phyloP scores from a whole-genome alignment of 176 grass and related monocot genomes.

The Olyra latifolia region DNA sequence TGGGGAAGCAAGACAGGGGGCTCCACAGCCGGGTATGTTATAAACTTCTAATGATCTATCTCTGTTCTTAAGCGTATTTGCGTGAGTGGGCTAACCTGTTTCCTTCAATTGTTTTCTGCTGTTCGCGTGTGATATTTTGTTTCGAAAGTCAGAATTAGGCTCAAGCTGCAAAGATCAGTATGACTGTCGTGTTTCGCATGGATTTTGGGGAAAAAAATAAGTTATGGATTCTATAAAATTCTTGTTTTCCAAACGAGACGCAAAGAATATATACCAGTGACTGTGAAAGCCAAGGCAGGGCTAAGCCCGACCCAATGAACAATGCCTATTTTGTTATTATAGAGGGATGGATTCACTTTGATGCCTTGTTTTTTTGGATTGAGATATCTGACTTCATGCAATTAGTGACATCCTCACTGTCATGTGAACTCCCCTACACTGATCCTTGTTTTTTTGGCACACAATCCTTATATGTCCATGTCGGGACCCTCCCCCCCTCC shows the following conservation, averaged over 20 bases:
- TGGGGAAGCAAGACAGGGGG: background rate
- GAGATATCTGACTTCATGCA: too few relatives aligned
- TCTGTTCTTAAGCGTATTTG: too few relatives aligned
- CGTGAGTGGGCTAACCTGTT: too few relatives aligned
- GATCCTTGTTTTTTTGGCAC: background rate
- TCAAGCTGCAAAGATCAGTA: background rate
- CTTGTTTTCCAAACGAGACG: background rate
- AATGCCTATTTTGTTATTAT: background rate
- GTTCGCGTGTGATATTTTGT: background rate
- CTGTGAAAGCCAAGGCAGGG: background rate
- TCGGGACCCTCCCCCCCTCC: too few relatives aligned
- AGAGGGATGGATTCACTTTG: background rate
- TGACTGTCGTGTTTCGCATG: background rate
- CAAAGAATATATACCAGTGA: background rate
- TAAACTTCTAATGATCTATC: background rate
- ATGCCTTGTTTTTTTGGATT: background rate
- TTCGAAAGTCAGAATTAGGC: background rate
- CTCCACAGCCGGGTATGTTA: background rate
- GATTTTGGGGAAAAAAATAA: background rate
- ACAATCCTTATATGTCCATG: background rate
- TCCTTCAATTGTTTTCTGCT: background rate
- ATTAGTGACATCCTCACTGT: too few relatives aligned
- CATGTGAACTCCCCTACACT: too few relatives aligned
- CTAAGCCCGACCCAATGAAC: background rate
- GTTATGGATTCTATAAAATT: background rate